phyloP scores from a whole-genome alignment of 2,329 filamentous ascomycete genomes.

The Akanthomyces uredinophilus region DNA sequence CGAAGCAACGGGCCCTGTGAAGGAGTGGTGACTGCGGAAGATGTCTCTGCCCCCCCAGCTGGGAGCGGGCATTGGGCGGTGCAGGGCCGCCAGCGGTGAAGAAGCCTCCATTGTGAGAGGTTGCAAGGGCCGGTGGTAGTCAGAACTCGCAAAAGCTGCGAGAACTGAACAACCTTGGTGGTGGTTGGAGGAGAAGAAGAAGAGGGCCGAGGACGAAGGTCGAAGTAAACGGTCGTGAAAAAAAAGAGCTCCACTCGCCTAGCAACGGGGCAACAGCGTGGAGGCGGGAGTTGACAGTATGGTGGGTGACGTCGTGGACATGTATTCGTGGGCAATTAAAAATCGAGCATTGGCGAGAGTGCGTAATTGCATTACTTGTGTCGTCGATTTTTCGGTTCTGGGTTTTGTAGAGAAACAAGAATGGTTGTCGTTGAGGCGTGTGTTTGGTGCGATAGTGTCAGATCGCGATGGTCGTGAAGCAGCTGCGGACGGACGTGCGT shows the following conservation, averaged over 20 bases:
- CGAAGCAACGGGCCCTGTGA: constrained; percentile 50
- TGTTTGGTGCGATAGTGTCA: not conserved
- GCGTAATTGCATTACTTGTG: not conserved
- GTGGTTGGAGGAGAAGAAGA: constrained; percentile 8
- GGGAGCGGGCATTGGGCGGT: constrained; percentile 58
- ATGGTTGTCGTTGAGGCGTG: not conserved
- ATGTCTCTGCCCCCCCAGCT: constrained; percentile 55
- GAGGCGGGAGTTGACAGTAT: constrained; percentile 18
- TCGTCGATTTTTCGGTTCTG: not conserved
- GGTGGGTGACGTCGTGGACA: constrained; percentile 20
- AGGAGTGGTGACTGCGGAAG: constrained; percentile 46
- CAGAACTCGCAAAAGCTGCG: constrained; percentile 11
- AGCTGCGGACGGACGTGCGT: not conserved
- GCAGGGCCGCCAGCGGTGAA: constrained; percentile 90
- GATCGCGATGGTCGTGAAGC: not conserved
- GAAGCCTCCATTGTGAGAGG: constrained; percentile 73
- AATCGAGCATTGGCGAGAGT: not conserved
- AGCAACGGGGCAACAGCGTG: constrained; percentile 18
- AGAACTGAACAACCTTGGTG: constrained; percentile 17
- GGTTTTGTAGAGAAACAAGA: not conserved
- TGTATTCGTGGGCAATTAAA: not conserved
- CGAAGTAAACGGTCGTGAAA: constrained; percentile 15
- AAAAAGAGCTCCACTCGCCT: constrained; percentile 15
- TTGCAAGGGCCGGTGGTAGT: constrained; percentile 1
- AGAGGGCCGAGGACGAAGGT: not conserved